Conservation (phyloP, 768 basidiomycete species). For the Tulasnella sp. region DNA sequence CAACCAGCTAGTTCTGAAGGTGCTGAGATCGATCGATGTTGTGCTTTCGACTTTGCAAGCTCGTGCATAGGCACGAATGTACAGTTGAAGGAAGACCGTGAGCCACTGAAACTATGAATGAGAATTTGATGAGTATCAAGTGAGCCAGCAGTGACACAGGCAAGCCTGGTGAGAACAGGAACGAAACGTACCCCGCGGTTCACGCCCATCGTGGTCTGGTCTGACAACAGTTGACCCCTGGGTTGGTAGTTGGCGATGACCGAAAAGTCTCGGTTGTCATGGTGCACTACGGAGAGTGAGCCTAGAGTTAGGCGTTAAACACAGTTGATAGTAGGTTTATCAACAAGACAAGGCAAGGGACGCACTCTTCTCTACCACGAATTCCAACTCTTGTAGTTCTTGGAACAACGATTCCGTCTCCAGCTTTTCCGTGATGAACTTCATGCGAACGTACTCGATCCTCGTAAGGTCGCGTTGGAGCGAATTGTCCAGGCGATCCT, state of each 20-base stretch:
- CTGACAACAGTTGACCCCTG: constrained; percentile 38
- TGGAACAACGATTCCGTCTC: constrained; percentile 63
- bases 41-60: constrained; percentile 56
- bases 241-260: constrained; percentile 76
- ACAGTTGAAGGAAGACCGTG: constrained; percentile 56
- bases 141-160: not conserved
- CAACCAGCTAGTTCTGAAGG: constrained; percentile 41
- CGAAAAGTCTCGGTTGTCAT: constrained; percentile 79
- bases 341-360: not conserved
- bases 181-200: constrained; percentile 45
- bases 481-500: constrained; percentile 71
- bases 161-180: not conserved
- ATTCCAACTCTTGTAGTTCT: constrained; percentile 75
- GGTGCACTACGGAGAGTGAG: constrained; percentile 40
- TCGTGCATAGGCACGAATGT: constrained; percentile 65
- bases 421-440: constrained; percentile 60
- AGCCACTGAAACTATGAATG: constrained; percentile 56
- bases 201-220: constrained; percentile 59
- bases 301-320: not conserved
- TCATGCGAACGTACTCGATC: constrained; percentile 78
- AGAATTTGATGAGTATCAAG: not conserved
- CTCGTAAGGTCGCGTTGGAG: constrained; percentile 73
- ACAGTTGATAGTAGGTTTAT: not conserved
- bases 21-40: constrained; percentile 10
- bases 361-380: constrained; percentile 59